Conservation (phyloP, 495 filamentous ascomycete species). For the Hamigera avellanea region DNA sequence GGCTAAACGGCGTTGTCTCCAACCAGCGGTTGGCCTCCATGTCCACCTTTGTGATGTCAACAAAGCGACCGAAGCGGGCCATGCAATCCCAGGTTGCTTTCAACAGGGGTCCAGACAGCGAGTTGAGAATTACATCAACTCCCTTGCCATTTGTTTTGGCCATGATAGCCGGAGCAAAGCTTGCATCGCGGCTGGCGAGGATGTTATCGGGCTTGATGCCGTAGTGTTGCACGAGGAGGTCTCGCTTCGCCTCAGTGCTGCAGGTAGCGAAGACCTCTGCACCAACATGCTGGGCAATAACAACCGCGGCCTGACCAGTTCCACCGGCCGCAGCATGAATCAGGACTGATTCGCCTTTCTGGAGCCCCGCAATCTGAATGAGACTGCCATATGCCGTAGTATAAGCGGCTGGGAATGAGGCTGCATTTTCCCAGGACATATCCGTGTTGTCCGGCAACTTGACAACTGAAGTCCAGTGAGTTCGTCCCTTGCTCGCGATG, state of each 20-base stretch:
- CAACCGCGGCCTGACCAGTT: conserved; percentile 46
- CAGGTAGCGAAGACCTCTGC: conserved; percentile 10
- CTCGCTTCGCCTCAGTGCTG: conserved; percentile 2
- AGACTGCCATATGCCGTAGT: conserved; percentile 4
- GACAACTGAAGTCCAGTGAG: too few relatives aligned
- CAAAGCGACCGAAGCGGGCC: conserved; percentile 42
- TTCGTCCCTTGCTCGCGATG: too few relatives aligned
- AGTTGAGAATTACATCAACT: conserved; percentile 56
- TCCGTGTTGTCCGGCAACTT: too few relatives aligned
- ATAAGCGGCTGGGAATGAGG: neutral
- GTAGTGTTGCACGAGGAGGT: conserved; percentile 4
- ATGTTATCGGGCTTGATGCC: conserved; percentile 6
- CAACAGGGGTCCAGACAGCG: conserved; percentile 30
- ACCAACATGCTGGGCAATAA: conserved; percentile 34
- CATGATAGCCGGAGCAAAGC: conserved; percentile 38
- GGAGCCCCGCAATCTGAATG: conserved; percentile 4
- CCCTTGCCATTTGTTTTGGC: conserved; percentile 38
- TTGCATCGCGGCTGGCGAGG: conserved; percentile 13
- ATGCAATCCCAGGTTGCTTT: conserved; percentile 35
- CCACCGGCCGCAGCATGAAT: conserved; percentile 43
- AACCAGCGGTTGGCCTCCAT: conserved; percentile 22
- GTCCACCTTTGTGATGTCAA: conserved; percentile 48
- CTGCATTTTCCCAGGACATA: neutral
- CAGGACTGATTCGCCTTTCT: conserved; percentile 37
- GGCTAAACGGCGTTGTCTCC: conserved; percentile 28